These are phyloP conservation scores for Hymenoscyphus repandus DNA, from an alignment of 2,329 filamentous ascomycete species.

Conservation along the genomic window DNA sequence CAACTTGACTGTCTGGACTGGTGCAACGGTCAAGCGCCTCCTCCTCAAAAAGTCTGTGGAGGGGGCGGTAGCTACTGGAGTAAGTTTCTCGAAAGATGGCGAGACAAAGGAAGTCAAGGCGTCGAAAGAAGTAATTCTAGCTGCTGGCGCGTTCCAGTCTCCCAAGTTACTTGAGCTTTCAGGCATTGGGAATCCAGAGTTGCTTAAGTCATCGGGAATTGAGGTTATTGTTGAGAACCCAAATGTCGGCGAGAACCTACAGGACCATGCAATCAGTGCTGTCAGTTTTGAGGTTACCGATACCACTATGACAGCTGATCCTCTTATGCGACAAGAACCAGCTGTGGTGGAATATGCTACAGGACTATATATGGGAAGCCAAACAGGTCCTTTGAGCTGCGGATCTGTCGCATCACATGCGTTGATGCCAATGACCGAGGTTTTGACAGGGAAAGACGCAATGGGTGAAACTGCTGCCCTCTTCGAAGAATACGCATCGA, in stretches of 20 bases:
- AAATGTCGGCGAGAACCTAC: slow-evolving; percentile 56
- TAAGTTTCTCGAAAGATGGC: slow-evolving; percentile 5
- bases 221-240: slow-evolving; percentile 48
- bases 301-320: slow-evolving; percentile 31
- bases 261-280: slow-evolving; percentile 35
- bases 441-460: neutral
- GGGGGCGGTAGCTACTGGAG: slow-evolving; percentile 10
- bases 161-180: slow-evolving; percentile 43
- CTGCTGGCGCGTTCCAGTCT: slow-evolving; percentile 40
- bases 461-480: neutral
- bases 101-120: slow-evolving; percentile 18
- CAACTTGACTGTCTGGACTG: slow-evolving; percentile 77
- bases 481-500: neutral
- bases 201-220: slow-evolving; percentile 40
- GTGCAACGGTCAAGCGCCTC: slow-evolving; percentile 76
- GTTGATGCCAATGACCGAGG: neutral
- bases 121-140: slow-evolving; percentile 40
- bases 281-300: slow-evolving; percentile 32
- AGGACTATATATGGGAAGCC: slow-evolving; percentile 30
- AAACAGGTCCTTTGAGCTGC: neutral
- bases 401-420: neutral
- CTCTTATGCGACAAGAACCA: slow-evolving; percentile 31
- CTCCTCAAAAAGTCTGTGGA: slow-evolving; percentile 35
- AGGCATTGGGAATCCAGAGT: slow-evolving; percentile 36
- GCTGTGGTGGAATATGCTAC: slow-evolving; percentile 29